Base-by-base conservation (phyloP, 106 monocot genomes). In the Triglochin maritima region DNA sequence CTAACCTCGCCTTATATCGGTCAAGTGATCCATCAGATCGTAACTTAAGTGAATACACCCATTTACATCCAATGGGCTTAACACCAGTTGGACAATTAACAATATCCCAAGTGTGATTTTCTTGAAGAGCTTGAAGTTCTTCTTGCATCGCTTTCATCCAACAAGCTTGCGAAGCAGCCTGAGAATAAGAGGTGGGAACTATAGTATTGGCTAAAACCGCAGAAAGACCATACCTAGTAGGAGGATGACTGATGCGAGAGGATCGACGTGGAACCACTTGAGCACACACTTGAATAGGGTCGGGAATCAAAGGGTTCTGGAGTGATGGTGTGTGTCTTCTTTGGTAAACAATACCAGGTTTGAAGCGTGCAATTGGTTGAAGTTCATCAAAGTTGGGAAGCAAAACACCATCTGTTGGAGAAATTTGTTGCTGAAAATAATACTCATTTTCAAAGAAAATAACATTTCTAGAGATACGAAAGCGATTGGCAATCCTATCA, bases 361-460 rank as follows among this genome's bases (percentile, higher is more conserved):
- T 58, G 1, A 58, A 58, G 14, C 3, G 14, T 16, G 16, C 54
- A 9, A 16, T 16, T 3, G 7, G 9, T 64, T 54, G 44, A 53
- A 66, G 56, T 44, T 47, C 73, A 74, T 65, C 65, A 16, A 17
- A 7, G 11, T 17, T 11, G 7, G 58, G 58, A 58, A 58, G 17
- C 7, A 58, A 6, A 15, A 15, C 58, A 58, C 2, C n/a, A 58
- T 41, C 17, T 16, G 14, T 29, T 29, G 29, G 29, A 29, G n/a
- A 58, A 47, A 44, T 8, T 43, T 76, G 53, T 10, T 6, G 50
- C 6, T 42, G 17, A 62, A 69, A 69, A 42, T 54, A 76, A 68
- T 57, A 55, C 16, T 61, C 11, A 7, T 76, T 46, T 47, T 62
- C 61, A 46, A 68, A 63, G 59, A 69, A 76, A 29, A 29, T 29